Base-by-base conservation (phyloP, 352 stramenopile species). In the Globisporangium viniferum region DNA sequence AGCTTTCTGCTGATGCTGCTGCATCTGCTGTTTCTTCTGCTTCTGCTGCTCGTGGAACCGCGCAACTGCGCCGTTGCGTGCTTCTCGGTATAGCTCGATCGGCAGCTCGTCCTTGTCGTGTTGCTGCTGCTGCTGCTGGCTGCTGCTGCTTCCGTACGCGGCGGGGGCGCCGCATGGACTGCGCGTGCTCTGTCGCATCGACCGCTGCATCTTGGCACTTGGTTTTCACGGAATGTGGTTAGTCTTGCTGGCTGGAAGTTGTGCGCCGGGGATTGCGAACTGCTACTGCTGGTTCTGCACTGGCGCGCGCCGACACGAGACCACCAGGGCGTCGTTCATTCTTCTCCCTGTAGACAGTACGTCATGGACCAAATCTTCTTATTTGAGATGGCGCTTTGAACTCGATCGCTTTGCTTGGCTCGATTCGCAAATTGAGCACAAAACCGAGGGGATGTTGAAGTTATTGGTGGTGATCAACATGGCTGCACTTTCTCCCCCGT, bases 1-100 rank as follows among this genome's bases (percentile, higher is more conserved):
- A 35, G 27, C 27, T 59, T 46, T 39, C 14, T 56, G 62, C 22
- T 62, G 49, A 7, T 31, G 35, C 46, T 58, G 27, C 14, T 44
- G 29, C n/a, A n/a, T n/a, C 18, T 66, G 27, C 20, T 44, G 5
- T 9, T 48, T 48, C n/a, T 68, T 29, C 24, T 48, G 36, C 46
- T 59, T 10, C 14, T 46, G 31, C 5, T 66, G 29, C 12, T 66
- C 24, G 2, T 46, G 46, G 48, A 49, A 59, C 15, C 62, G 62
- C 62, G 24, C 18, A n/a, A 62, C n/a, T 31, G 51, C 62, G 5
- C 44, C 36, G 39, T 44, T 68, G 35, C 62, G 62, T 3, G 62
- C 62, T 22, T 68, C 39, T 24, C 35, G 35, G 9, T 68, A 68
- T 3, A 68, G 5, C 27, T 68, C 62, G 24, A 62, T 62, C 51